Evolutionary conservation across 2,329 filamentous ascomycete genomes (phyloP), one percentile per base, ranked within the genome.

Genomic region (Beauveria caledonica): DNA sequence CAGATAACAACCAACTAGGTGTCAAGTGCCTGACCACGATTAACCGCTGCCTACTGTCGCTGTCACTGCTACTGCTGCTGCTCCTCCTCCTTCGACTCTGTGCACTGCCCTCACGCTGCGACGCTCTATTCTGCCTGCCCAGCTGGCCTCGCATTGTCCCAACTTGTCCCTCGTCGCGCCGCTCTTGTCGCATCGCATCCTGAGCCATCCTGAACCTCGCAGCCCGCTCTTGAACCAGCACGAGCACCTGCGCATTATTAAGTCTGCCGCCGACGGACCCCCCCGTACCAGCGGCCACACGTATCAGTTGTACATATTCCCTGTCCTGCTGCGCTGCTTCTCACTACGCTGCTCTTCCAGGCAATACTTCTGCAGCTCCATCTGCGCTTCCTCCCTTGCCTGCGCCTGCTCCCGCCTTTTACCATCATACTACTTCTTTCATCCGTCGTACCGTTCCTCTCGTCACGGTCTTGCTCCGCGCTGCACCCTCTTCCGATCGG

Each of bases 401-500:
- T 40, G 15, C 55, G 48, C 29, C 4, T 9, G 21, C 54, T 55
- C 52, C 40, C 42, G 48, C 44, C 21, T 29, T 40, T 40, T 13
- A 13, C 36, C 27, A 56, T 10, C 27, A 33, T 21, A 33, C 33
- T 44, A 19, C 39, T 55, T 56, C 19, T 7, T 23, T 40, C 45
- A 25, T 13, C 33, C 21, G 29, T 42, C 55, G 27, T 50, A 40
- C 46, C 46, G 46, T 51, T n/a, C 36, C 44, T 58, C 56, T 52
- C 25, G 56, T 58, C 48, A 45, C 36, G 23, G 17, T 58, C 25
- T 58, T 33, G 36, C 56, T 51, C 56, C 46, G 46, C 46, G 46
- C 46, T 21, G 36, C 46, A 51, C n/a, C 29, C 45, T 50, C 45
- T 50, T 36, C 42, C 56, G 56, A 51, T 58, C 56, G 36, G 56